Evolutionary conservation across 805 yeast genomes (phyloP).

Genomic region (Myxozyma geophila): DNA sequence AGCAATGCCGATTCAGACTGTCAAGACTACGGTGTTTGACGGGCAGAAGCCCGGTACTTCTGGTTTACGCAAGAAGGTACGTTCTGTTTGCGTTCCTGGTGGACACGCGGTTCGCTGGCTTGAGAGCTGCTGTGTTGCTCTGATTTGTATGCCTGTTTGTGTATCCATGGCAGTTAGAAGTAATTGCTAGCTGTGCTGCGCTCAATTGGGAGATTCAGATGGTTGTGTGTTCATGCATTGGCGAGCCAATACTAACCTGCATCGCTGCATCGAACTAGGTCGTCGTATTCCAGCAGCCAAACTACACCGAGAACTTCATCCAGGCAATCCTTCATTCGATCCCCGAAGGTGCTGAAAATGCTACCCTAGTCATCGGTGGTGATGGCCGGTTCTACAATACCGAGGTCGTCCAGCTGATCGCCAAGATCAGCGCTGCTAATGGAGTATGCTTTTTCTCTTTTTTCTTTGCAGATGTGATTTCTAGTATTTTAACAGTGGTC

Average conservation of each 20-base stretch:
- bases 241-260: not conserved
- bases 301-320: conserved; percentile 92
- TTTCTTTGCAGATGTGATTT: not conserved
- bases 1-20: conserved; percentile 39
- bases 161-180: too few species aligned
- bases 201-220: too few species aligned
- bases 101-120: too few species aligned
- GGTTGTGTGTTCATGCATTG: too few species aligned
- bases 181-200: too few species aligned
- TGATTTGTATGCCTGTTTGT: too few species aligned
- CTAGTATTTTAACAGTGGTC: not conserved
- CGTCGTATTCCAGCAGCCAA: conserved; percentile 71
- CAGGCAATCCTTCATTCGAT: conserved; percentile 84
- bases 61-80: conserved; percentile 81
- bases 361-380: conserved; percentile 91
- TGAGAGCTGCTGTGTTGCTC: too few species aligned
- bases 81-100: not conserved
- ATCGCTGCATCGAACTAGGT: conserved; percentile 49
- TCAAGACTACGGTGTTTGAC: conserved; percentile 72
- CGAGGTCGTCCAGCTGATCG: conserved; percentile 77
- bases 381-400: conserved; percentile 94
- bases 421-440: conserved; percentile 85
- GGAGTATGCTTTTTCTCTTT: conserved; percentile 57
- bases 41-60: conserved; percentile 99
- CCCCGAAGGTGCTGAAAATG: conserved; percentile 80